These are phyloP conservation scores for Citrullus amarus DNA, from an alignment of 306 rosid species.

Conservation along the genomic window DNA sequence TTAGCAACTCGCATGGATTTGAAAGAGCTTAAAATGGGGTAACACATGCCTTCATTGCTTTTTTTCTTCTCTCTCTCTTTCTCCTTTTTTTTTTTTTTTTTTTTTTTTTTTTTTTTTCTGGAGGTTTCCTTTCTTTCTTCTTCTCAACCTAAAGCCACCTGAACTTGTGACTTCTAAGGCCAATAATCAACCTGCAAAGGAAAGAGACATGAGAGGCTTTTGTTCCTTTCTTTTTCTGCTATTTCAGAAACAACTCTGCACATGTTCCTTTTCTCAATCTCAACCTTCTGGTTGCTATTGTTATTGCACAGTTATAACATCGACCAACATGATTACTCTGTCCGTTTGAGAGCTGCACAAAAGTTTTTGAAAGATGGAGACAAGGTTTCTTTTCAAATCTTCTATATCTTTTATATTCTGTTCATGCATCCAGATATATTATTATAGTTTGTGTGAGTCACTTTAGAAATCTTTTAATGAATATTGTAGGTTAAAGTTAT, in stretches of 20 bases:
- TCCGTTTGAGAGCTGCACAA: slow-evolving; percentile 91
- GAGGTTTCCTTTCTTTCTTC: background rate
- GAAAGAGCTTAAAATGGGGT: slow-evolving; percentile 99
- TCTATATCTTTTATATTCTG: background rate
- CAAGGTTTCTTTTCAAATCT: slow-evolving; percentile 44
- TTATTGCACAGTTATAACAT: slow-evolving; percentile 66
- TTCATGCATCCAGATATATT: background rate
- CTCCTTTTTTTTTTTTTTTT: background rate
- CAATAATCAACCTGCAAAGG: background rate
- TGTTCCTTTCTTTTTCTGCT: background rate
- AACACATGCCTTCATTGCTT: slow-evolving; percentile 14
- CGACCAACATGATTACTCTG: slow-evolving; percentile 92
- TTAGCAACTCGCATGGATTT: slow-evolving; percentile 87
- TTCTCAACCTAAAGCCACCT: background rate
- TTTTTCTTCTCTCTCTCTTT: background rate
- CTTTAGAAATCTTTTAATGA: slow-evolving; percentile 13
- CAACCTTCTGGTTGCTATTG: background rate
- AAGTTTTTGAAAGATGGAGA: slow-evolving; percentile 91
- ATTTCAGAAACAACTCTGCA: background rate
- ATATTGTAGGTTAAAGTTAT: slow-evolving; percentile 77
- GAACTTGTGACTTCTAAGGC: background rate
- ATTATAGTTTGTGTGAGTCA: background rate
- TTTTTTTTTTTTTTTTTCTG: too few relatives aligned
- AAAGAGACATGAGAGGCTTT: background rate
- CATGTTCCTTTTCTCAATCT: background rate